phyloP scores from a whole-genome alignment of 2,329 filamentous ascomycete genomes.

The Colletotrichum melonis region DNA sequence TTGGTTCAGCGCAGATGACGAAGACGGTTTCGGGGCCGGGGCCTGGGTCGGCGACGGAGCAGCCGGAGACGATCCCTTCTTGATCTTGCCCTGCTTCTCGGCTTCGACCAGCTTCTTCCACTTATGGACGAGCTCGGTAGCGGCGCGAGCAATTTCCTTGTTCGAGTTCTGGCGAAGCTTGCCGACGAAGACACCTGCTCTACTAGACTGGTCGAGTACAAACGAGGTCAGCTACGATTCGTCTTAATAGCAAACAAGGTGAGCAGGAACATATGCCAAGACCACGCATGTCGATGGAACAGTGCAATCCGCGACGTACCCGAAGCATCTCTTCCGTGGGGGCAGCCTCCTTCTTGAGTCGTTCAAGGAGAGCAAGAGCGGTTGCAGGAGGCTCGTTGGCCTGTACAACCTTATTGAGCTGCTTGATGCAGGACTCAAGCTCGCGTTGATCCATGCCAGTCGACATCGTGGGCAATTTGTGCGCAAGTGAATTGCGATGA shows the following conservation, averaged over 20 bases:
- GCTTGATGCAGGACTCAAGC: constrained; percentile 80
- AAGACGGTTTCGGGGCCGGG: constrained; percentile 57
- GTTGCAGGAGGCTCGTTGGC: constrained; percentile 80
- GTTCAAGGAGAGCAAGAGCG: constrained; percentile 79
- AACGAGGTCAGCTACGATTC: constrained; percentile 23
- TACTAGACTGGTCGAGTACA: constrained; percentile 71
- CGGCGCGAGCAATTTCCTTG: constrained; percentile 82
- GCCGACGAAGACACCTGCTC: constrained; percentile 89
- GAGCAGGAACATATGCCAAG: constrained; percentile 7
- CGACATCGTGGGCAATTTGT: constrained; percentile 18
- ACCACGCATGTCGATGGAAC: background rate
- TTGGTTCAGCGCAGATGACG: constrained; percentile 43
- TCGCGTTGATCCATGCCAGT: constrained; percentile 81
- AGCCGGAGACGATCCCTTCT: constrained; percentile 48
- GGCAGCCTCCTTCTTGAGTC: constrained; percentile 81
- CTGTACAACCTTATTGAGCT: constrained; percentile 81
- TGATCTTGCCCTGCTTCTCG: constrained; percentile 63
- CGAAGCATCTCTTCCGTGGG: constrained; percentile 92
- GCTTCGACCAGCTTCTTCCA: constrained; percentile 85
- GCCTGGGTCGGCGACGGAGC: constrained; percentile 66
- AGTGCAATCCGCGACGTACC: constrained; percentile 56
- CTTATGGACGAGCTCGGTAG: constrained; percentile 85
- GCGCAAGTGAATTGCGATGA: background rate
- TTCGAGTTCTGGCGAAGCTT: constrained; percentile 81
- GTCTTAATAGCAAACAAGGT: background rate